Conservation (phyloP, 208 protist species). For the Balamuthia mandrillaris region DNA sequence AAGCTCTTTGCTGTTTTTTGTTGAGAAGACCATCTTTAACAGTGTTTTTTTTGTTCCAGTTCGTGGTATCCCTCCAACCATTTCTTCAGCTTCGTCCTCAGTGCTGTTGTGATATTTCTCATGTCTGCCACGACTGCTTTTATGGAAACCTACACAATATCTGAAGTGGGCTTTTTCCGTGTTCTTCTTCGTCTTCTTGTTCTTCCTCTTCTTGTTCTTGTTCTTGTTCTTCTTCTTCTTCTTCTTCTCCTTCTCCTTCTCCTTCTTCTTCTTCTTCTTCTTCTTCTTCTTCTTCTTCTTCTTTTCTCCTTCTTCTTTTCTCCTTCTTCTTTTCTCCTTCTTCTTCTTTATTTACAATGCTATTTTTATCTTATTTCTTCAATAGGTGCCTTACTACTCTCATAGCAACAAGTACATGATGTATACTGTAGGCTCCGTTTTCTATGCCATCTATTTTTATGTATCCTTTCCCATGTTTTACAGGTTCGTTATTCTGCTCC, state of each 20-base stretch:
- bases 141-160: slow-evolving; percentile 69
- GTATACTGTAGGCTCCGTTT: slow-evolving; percentile 64
- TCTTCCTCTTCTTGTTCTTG: not conserved
- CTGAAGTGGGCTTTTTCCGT: slow-evolving; percentile 17
- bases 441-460: slow-evolving; percentile 70
- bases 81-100: slow-evolving; percentile 15
- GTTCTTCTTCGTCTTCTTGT: not conserved
- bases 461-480: slow-evolving; percentile 71
- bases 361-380: too few species aligned
- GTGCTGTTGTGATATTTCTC: slow-evolving; percentile 40
- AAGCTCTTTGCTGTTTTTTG: not conserved
- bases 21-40: not conserved
- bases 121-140: slow-evolving; percentile 66
- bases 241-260: not conserved
- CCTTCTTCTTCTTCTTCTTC: not conserved
- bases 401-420: slow-evolving; percentile 57
- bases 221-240: not conserved
- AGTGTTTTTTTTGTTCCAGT: not conserved
- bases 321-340: too few species aligned
- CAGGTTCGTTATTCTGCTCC: not conserved
- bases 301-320: not conserved
- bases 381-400: slow-evolving; percentile 65
- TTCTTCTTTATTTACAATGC: slow-evolving; percentile 33
- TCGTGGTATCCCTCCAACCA: not conserved
- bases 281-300: not conserved